Evolutionary conservation across 75 land plant species (phyloP), one percentile per base, ranked within the genome.

Genomic region (Selaginella moellendorffii): DNA sequence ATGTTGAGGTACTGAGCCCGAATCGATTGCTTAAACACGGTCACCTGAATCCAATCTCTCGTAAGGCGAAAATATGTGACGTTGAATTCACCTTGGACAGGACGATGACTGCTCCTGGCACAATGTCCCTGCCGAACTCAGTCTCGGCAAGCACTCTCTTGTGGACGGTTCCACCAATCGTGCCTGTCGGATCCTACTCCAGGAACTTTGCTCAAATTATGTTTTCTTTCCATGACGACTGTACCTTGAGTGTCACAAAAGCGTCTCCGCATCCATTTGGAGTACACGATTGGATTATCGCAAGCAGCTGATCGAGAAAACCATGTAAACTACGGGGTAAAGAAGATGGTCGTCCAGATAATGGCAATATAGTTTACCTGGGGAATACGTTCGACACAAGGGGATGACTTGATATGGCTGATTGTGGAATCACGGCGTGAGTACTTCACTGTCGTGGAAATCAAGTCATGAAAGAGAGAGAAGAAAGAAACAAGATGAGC

Each of bases 141-240:
- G 76, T 52, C 30, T 83, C 83, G 24, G 28, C 25, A 24, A 86
- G 54, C 31, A 86, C 83, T 61, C 63, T 74, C 46, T 59, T 65
- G 53, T 83, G 74, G 28, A 86, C 65, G 31, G 71, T 76, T 30
- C 82, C 83, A 71, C 42, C 73, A 63, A 86, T 66, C 24, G 80
- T 76, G 59, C 84, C 90, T 19, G 84, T 79, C 24, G 79, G 84
- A 79, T 86, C 90, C 90, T 86, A 71, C 28, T 31, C 8, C 17
- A 8, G 21, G 0, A 60, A 61, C 25, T 60, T 22, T 26, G 31
- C 18, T 21, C 52, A 24, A 26, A 62, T 62, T 27, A 12, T 14
- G 9, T 10, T 18, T 46, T 9, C 14, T 46, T 9, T 46, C 14
- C 68, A 27, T 5, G n/a, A 54, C 28, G 1, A 22, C 21, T 31